These are phyloP conservation scores for Leishmania martiniquensis DNA, from an alignment of 208 protist genomes.

Conservation along the genomic window DNA sequence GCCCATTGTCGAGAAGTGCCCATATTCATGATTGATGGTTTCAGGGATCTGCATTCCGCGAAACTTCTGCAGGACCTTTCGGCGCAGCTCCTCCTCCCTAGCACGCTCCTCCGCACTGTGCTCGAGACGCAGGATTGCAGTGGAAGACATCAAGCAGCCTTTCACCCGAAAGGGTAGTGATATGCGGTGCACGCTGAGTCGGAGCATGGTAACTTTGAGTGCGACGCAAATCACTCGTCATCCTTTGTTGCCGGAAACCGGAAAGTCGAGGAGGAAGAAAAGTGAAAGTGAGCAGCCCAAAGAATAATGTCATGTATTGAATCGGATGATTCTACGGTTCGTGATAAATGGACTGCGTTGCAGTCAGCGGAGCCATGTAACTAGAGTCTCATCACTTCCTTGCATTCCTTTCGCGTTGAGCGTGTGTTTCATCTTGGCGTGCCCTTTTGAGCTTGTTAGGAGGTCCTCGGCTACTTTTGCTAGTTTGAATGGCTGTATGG, in stretches of 20 bases:
- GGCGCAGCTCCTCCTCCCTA: conserved; percentile 52
- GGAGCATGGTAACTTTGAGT: conserved; percentile 11
- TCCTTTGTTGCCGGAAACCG: not conserved
- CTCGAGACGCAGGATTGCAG: conserved; percentile 17
- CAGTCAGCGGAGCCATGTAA: not conserved
- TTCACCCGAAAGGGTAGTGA: not conserved
- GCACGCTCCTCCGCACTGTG: conserved; percentile 33
- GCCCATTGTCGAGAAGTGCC: conserved; percentile 55
- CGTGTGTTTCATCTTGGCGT: not conserved
- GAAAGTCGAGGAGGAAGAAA: not conserved
- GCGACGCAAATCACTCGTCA: not conserved
- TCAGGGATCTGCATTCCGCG: conserved; percentile 52
- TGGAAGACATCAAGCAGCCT: conserved; percentile 19
- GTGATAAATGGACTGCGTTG: not conserved
- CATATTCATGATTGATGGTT: conserved; percentile 54
- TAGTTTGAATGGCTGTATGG: not conserved
- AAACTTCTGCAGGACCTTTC: conserved; percentile 57
- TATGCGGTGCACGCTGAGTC: not conserved
- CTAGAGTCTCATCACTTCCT: not conserved
- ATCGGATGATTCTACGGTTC: not conserved
- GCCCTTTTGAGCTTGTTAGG: not conserved
- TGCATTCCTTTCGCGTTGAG: not conserved
- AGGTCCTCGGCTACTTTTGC: conserved; percentile 1
- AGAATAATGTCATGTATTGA: not conserved
- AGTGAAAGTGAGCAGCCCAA: not conserved